phyloP scores from a whole-genome alignment of 352 stramenopile species.

The Pythium pectinolyticum region DNA sequence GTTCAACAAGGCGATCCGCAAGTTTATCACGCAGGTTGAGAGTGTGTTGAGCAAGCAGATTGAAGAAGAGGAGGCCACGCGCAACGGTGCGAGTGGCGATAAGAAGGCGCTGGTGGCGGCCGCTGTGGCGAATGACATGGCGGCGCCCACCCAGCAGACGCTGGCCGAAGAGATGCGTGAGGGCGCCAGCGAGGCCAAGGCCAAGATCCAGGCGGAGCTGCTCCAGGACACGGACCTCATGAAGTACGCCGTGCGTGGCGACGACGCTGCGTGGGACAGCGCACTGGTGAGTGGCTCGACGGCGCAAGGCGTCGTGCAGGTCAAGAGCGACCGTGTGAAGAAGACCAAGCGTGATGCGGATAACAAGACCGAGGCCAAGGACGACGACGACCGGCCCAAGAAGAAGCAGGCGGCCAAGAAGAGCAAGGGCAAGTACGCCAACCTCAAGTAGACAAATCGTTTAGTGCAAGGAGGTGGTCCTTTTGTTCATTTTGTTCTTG shows the following conservation, averaged over 20 bases:
- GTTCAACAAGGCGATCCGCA: constrained; percentile 97
- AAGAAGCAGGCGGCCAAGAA: constrained; percentile 56
- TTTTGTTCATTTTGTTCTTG: not conserved
- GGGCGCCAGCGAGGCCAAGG: constrained; percentile 73
- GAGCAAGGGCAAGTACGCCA: constrained; percentile 73
- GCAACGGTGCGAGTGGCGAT: no score
- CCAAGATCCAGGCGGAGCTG: constrained; percentile 82
- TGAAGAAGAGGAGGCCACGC: constrained; percentile 78
- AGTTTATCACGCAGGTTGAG: constrained; percentile 86
- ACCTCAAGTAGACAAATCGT: constrained; percentile 42
- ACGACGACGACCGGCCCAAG: constrained; percentile 45
- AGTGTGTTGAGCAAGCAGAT: constrained; percentile 78
- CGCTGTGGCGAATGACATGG: constrained; percentile 65
- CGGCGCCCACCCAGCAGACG: constrained; percentile 79
- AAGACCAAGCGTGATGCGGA: constrained; percentile 56
- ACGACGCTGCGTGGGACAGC: constrained; percentile 91
- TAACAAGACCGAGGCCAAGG: constrained; percentile 31
- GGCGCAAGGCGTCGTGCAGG: constrained; percentile 65
- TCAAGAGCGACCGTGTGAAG: constrained; percentile 69
- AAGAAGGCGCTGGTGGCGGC: constrained; percentile 58
- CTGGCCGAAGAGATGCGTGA: constrained; percentile 80
- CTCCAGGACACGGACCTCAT: constrained; percentile 92
- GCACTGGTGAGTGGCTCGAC: constrained; percentile 46
- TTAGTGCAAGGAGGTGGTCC: no score
- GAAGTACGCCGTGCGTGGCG: constrained; percentile 94